phyloP scores from a whole-genome alignment of 345 rosid species.

The Populus simonii region DNA sequence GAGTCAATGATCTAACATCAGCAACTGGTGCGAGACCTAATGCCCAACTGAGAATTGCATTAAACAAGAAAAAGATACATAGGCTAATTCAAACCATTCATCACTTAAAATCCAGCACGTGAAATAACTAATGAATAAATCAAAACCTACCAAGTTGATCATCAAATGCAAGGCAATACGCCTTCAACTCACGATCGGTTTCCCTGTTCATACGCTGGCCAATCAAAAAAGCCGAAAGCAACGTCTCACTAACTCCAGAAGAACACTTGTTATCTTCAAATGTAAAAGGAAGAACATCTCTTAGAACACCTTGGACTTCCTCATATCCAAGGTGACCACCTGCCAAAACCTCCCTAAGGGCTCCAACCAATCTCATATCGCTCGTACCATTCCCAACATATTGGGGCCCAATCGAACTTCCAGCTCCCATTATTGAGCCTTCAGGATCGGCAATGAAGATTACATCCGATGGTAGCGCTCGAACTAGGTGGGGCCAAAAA shows the following conservation, averaged over 20 bases:
- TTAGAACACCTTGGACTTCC: conserved; percentile 85
- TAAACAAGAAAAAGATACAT: conserved; percentile 7
- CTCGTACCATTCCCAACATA: conserved; percentile 60
- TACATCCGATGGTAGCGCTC: conserved; percentile 74
- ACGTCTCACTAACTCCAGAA: conserved; percentile 75
- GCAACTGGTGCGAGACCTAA: conserved; percentile 82
- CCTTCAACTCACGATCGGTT: conserved; percentile 91
- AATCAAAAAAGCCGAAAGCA: conserved; percentile 91
- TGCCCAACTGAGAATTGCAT: conserved; percentile 24
- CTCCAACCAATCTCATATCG: conserved; percentile 97
- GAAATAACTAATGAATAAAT: conserved; percentile 7
- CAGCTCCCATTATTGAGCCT: conserved; percentile 75
- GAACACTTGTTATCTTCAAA: conserved; percentile 36
- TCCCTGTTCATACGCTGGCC: conserved; percentile 98
- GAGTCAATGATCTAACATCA: conserved; percentile 88
- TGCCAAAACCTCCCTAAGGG: conserved; percentile 84
- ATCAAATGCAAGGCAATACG: conserved; percentile 94
- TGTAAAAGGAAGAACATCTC: conserved; percentile 77
- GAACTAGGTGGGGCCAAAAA: conserved; percentile 75
- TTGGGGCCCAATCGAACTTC: conserved; percentile 71
- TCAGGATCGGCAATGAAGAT: conserved; percentile 94
- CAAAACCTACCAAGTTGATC: conserved; percentile 73
- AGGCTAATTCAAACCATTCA: not conserved
- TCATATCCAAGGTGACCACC: conserved; percentile 96
- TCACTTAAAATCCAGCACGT: not conserved